Evolutionary conservation across 2,329 filamentous ascomycete species (phyloP).

Genomic region (Xylaria digitata): DNA sequence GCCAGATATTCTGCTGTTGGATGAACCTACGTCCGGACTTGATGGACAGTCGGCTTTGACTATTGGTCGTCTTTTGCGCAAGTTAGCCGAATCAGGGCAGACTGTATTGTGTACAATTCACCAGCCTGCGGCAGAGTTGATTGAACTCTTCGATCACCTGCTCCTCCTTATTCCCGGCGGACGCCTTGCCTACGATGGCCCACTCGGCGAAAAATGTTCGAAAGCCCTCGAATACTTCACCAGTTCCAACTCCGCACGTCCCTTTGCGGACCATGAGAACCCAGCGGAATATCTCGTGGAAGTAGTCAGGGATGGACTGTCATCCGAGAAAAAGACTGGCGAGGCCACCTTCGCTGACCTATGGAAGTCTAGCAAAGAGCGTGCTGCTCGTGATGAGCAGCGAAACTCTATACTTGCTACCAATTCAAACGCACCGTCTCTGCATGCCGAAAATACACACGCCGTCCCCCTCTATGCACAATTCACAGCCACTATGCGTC

Average conservation of each 20-base stretch:
- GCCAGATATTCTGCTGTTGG: slow-evolving; percentile 72
- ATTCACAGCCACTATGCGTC: slow-evolving; percentile 28
- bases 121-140: slow-evolving; percentile 56
- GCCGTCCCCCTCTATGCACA: slow-evolving; percentile 20
- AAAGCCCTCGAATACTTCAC: slow-evolving; percentile 62
- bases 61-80: slow-evolving; percentile 75
- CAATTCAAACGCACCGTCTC: too few species aligned
- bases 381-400: slow-evolving; percentile 14
- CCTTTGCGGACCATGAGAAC: too few species aligned
- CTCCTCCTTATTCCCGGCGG: slow-evolving; percentile 66
- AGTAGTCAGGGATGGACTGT: too few species aligned
- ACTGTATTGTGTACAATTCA: slow-evolving; percentile 59
- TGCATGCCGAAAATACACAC: background rate
- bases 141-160: slow-evolving; percentile 62
- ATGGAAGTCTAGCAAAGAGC: slow-evolving; percentile 12
- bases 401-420: slow-evolving; percentile 1
- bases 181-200: slow-evolving; percentile 63
- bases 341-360: too few species aligned
- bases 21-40: slow-evolving; percentile 80
- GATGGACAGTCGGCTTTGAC: slow-evolving; percentile 80
- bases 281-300: too few species aligned
- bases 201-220: slow-evolving; percentile 47
- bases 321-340: too few species aligned
- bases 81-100: slow-evolving; percentile 61
- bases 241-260: slow-evolving; percentile 60